phyloP scores from a whole-genome alignment of 495 filamentous ascomycete genomes.

The Acidomyces sp. region DNA sequence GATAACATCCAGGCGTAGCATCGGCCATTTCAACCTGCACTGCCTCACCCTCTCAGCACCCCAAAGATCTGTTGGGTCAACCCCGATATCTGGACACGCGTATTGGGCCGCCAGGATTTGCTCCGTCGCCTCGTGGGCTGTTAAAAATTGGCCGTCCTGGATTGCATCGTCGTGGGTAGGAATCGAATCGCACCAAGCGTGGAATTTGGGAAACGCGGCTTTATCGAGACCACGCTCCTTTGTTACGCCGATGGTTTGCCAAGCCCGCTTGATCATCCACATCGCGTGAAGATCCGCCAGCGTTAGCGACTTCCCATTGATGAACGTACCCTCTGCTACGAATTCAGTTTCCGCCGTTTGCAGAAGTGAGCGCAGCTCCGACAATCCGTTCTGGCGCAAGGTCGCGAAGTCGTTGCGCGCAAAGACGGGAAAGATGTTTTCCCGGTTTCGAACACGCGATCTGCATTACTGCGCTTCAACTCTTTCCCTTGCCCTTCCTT shows the following conservation, averaged over 20 bases:
- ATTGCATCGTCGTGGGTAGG: slow-evolving; percentile 6
- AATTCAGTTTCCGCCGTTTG: slow-evolving; percentile 17
- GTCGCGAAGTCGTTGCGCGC: slow-evolving; percentile 9
- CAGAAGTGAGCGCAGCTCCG: slow-evolving; percentile 7
- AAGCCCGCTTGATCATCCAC: slow-evolving; percentile 16
- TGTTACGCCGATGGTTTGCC: slow-evolving; percentile 9
- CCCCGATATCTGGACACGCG: slow-evolving; percentile 3
- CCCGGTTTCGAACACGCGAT: slow-evolving; percentile 9
- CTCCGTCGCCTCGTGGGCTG: slow-evolving; percentile 4
- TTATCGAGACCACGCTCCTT: slow-evolving; percentile 16
- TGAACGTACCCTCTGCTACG: slow-evolving; percentile 4
- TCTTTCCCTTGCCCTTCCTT: slow-evolving; percentile 1
- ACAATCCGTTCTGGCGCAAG: slow-evolving; percentile 6
- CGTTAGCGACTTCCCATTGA: slow-evolving; percentile 4
- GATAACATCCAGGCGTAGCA: slow-evolving; percentile 8
- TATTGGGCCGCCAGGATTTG: slow-evolving; percentile 5
- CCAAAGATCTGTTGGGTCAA: slow-evolving; percentile 7
- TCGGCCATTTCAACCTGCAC: slow-evolving; percentile 11
- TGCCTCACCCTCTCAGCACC: slow-evolving; percentile 3
- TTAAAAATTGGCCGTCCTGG: slow-evolving; percentile 5
- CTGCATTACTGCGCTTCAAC: slow-evolving; percentile 1
- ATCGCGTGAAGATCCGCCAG: slow-evolving; percentile 17
- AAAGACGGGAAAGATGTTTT: too few relatives aligned
- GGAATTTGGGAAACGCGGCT: slow-evolving; percentile 12
- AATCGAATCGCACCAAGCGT: slow-evolving; percentile 7